Conservation (phyloP, 108 stramenopile genomes). For the Epithemia pelagica region DNA sequence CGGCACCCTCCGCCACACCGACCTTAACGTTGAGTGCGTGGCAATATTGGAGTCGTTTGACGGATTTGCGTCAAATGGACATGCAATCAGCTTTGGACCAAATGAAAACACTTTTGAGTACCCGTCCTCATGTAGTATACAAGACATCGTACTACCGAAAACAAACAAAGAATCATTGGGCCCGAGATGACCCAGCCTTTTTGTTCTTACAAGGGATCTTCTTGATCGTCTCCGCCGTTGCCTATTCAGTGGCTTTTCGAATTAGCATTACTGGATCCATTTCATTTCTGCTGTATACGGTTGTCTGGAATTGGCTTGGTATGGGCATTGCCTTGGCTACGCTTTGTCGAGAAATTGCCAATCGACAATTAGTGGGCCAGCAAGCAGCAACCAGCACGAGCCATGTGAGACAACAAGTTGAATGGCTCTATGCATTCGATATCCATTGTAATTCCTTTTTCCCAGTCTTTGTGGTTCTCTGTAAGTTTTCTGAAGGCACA, state of each 20-base stretch:
- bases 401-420: conserved; percentile 91
- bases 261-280: conserved; percentile 23
- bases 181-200: conserved; percentile 97
- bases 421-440: conserved; percentile 98
- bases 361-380: conserved; percentile 62
- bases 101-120: conserved; percentile 73
- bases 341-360: conserved; percentile 65
- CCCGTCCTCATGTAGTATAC: conserved; percentile 72
- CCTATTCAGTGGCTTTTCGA: conserved; percentile 76
- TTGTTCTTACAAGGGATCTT: conserved; percentile 80
- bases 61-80: conserved; percentile 81
- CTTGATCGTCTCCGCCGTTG: conserved; percentile 66
- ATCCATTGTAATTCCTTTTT: conserved; percentile 98
- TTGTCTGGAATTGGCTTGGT: conserved; percentile 50
- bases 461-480: conserved; percentile 84
- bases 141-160: conserved; percentile 88
- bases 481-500: conserved; percentile 44
- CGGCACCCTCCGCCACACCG: neutral
- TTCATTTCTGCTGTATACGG: conserved; percentile 42
- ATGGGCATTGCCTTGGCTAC: conserved; percentile 62
- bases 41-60: conserved; percentile 57
- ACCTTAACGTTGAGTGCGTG: conserved; percentile 6
- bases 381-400: conserved; percentile 30
- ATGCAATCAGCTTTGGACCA: conserved; percentile 81
- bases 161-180: conserved; percentile 98